These are phyloP conservation scores for Rutidosis leptorrhynchoides DNA, from an alignment of 129 eudicot species.

Conservation along the genomic window DNA sequence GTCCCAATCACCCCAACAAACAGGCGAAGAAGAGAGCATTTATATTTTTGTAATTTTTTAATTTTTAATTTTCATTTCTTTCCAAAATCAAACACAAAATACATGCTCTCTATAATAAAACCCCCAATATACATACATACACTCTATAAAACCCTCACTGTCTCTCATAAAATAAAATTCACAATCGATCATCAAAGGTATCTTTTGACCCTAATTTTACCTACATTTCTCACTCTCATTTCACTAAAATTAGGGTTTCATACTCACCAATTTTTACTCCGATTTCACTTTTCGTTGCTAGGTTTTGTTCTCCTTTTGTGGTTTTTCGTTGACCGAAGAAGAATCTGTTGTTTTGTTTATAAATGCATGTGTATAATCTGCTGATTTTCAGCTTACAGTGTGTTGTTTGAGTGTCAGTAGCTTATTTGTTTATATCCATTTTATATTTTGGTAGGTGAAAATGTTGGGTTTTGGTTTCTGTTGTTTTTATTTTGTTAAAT, in stretches of 20 bases:
- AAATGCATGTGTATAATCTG: conserved; percentile 28
- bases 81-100: neutral
- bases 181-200: conserved; percentile 25
- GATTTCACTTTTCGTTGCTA: neutral
- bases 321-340: neutral
- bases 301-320: neutral
- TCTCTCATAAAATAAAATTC: conserved; percentile 17
- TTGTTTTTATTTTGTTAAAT: neutral
- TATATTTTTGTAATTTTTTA: neutral
- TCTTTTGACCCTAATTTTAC: neutral
- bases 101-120: neutral
- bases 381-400: conserved; percentile 12
- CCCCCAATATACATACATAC: neutral
- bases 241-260: conserved; percentile 28
- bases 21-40: neutral
- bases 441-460: conserved; percentile 27
- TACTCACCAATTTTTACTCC: neutral
- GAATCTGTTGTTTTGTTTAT: neutral
- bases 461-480: conserved; percentile 25
- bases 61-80: neutral
- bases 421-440: neutral
- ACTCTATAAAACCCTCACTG: conserved; percentile 19
- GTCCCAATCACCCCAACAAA: neutral
- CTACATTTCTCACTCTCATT: conserved; percentile 24
- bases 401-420: conserved; percentile 8